Conservation (phyloP, 345 rosid species). For the Garcia nutans region DNA sequence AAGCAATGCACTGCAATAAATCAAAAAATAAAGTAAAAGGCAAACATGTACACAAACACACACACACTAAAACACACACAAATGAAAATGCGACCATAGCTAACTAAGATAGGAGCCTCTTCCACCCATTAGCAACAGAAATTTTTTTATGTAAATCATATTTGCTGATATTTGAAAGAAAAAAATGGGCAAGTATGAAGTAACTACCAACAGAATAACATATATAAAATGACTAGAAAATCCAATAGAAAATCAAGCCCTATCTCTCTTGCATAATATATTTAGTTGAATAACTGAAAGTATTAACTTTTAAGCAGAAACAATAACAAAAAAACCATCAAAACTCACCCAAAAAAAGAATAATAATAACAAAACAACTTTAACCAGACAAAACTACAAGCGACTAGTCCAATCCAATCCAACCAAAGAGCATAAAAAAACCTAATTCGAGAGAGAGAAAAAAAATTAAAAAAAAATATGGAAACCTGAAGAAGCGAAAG, state of each 20-base stretch:
- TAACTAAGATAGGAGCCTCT: background rate
- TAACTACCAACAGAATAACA: background rate
- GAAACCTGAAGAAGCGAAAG: constrained; percentile 45
- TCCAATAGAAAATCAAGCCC: background rate
- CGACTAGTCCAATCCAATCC: background rate
- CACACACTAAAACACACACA: background rate
- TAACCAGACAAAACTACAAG: background rate
- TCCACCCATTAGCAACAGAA: background rate
- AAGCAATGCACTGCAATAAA: background rate
- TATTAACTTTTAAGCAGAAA: background rate
- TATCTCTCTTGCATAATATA: background rate
- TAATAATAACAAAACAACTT: background rate
- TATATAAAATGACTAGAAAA: background rate
- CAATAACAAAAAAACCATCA: background rate
- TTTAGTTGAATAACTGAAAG: background rate
- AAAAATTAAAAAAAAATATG: background rate
- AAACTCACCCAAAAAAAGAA: too few species aligned
- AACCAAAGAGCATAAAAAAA: background rate
- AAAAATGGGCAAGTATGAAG: background rate
- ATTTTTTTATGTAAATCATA: background rate
- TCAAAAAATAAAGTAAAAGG: too few species aligned
- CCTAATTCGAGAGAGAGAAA: background rate
- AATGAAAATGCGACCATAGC: background rate
- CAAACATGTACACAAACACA: background rate
- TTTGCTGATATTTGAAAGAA: background rate